phyloP scores from a whole-genome alignment of 257 asterid species.

The Jacaranda copaia region DNA sequence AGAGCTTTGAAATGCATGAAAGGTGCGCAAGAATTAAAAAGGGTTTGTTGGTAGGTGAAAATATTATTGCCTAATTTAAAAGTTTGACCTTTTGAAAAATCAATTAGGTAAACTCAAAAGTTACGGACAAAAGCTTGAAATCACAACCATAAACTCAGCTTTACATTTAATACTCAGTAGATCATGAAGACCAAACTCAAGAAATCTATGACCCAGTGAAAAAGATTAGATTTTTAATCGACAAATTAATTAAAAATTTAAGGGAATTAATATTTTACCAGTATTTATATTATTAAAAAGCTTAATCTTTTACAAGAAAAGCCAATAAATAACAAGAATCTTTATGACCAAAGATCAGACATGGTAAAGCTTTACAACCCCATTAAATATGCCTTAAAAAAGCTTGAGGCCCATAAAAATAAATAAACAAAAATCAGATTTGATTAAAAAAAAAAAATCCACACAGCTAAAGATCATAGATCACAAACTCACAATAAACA shows the following conservation, averaged over 20 bases:
- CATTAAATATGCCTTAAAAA: neutral
- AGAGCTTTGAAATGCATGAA: neutral
- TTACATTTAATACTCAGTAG: slow-evolving; percentile 3
- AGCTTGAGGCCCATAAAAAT: neutral
- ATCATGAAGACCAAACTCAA: slow-evolving; percentile 10
- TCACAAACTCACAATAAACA: slow-evolving; percentile 12
- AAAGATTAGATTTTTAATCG: neutral
- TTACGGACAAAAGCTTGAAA: slow-evolving; percentile 2
- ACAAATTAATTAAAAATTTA: neutral
- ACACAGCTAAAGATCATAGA: slow-evolving; percentile 6
- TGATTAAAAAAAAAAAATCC: neutral
- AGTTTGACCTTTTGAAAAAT: neutral
- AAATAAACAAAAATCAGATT: neutral
- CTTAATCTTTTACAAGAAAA: neutral
- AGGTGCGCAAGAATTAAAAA: neutral
- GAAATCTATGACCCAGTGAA: neutral
- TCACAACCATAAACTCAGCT: neutral
- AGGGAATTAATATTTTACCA: neutral
- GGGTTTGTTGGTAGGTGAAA: neutral
- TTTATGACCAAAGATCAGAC: neutral
- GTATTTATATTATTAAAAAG: neutral
- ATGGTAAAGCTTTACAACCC: neutral
- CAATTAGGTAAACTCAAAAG: neutral
- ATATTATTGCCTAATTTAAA: neutral
- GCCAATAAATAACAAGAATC: neutral